Evolutionary conservation across 2,329 filamentous ascomycete genomes (phyloP), one percentile per base, ranked within the genome.

Genomic region (Sporothrix inflata): DNA sequence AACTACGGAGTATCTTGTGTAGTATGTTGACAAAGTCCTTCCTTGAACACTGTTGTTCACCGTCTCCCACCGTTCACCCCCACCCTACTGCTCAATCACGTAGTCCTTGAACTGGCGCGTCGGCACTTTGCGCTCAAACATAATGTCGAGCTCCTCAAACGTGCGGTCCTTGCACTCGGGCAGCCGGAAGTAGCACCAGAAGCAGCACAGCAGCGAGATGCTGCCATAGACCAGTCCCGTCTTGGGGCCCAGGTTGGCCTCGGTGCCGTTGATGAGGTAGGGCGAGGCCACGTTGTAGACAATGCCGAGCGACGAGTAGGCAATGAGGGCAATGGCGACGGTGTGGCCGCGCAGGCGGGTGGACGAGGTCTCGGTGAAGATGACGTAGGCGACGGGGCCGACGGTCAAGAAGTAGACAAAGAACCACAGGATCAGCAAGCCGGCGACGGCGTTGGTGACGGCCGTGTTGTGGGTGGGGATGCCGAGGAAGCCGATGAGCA

Each of bases 101-200:
- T 73, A 75, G 4, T 19, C 42, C 71, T 70, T 73, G 68, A 76
- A 76, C 49, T 75, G 71, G n/a, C 73, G 73, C 24, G 74, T 74
- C 45, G 72, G 70, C 19, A 76, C 66, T 11, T 71, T 55, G 57
- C 73, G 72, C 49, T 72, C 70, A 74, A 83, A 83, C 74, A 86
- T 84, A 45, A 80, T 80, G 53, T 85, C 82, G 55, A 86, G 77
- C 78, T 86, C 84, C 77, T 86, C 84, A 67, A 85, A 81, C 14
- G 82, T 85, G 71, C 83, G 80, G 40, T 81, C 80, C 67, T 80
- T 80, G 2, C 83, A 85, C 76, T 85, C 84, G 0, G 84, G 83
- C 40, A 83, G 82, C 63, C 84, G 79, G 72, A 85, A 82, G 74
- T 82, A 87, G 16, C 85, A n/a, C 73, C 76, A 81, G 30, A 78